Base-by-base conservation (phyloP, 306 rosid species). In the Acacia confusa region DNA sequence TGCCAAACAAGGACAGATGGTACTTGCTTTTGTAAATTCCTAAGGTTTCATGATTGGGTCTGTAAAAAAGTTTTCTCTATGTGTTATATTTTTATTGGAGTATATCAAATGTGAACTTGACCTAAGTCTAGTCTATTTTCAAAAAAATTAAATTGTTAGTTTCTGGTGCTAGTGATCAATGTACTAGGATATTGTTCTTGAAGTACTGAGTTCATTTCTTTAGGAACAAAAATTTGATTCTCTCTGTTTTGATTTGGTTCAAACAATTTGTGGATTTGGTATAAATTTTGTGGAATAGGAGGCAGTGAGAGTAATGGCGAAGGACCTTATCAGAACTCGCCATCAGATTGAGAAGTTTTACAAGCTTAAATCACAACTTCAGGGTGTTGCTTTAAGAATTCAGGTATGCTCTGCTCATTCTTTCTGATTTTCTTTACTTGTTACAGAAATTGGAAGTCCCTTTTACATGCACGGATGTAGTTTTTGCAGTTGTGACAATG, bases 1-100 rank as follows among this genome's bases (percentile, higher is more conserved):
- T 65, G 98, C 97, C 86, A 94, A 94, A 85, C 98, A 94, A 87
- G 98, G 94, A 69, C 98, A 94, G 78, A 94, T 94, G 98, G 98
- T 94, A 70, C 22, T 78, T 73, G 3, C 52, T 24, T 40, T 55
- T 38, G 9, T 67, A 15, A 45, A 45, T 41, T 58, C 30, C 67
- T 10, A 12, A 16, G 11, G 32, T 27, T 36, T 4, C 67, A 25
- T 25, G 67, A 25, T 25, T 60, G 67, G 34, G 17, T 60, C 3
- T 25, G 32, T 25, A 3, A 60, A 25, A 25, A 24, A 4, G 7
- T 25, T 25, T 60, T 25, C 8, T 6, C 8, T 6, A 11, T 27
- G 34, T 28, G 69, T 63, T 4, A 63, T 25, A 11, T 63, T 28
- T 14, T 5, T 28, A 15, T 63, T 14, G 11, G n/a, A 63, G 69